These are phyloP conservation scores for Herpetospermum pedunculosum DNA, from an alignment of 306 rosid genomes.

Conservation along the genomic window DNA sequence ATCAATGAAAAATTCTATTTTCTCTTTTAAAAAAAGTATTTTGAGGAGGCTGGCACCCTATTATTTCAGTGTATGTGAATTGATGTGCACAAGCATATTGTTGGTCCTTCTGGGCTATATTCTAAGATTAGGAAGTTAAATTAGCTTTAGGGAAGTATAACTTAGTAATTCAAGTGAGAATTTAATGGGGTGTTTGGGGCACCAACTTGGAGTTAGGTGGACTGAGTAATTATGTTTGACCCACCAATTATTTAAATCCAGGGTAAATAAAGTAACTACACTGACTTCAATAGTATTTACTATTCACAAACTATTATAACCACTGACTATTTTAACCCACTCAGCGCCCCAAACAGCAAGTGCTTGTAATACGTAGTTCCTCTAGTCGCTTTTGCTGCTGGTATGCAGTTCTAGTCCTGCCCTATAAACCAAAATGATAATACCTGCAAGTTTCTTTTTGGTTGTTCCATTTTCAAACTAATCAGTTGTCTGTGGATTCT, in stretches of 20 bases:
- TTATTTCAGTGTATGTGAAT: background rate
- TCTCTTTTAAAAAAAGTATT: background rate
- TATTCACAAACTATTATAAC: too few relatives aligned
- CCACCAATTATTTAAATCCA: too few relatives aligned
- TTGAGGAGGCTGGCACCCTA: background rate
- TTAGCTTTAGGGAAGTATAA: background rate
- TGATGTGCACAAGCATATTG: background rate
- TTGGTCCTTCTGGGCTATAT: background rate
- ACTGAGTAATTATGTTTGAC: too few relatives aligned
- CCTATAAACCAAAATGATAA: background rate
- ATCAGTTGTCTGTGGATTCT: background rate
- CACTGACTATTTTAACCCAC: too few relatives aligned
- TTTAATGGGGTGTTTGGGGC: too few relatives aligned
- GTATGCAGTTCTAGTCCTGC: background rate
- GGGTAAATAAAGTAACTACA: too few relatives aligned
- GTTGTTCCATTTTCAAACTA: background rate
- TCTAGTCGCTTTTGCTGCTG: background rate
- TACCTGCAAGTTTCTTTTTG: background rate
- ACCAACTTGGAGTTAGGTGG: too few relatives aligned
- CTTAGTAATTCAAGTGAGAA: background rate
- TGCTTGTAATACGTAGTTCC: background rate
- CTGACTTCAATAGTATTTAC: too few relatives aligned
- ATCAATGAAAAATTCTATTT: background rate
- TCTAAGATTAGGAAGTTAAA: background rate
- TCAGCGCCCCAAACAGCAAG: too few relatives aligned